Base-by-base conservation (phyloP, 805 yeast species). In the Metschnikowia arizonensis region DNA sequence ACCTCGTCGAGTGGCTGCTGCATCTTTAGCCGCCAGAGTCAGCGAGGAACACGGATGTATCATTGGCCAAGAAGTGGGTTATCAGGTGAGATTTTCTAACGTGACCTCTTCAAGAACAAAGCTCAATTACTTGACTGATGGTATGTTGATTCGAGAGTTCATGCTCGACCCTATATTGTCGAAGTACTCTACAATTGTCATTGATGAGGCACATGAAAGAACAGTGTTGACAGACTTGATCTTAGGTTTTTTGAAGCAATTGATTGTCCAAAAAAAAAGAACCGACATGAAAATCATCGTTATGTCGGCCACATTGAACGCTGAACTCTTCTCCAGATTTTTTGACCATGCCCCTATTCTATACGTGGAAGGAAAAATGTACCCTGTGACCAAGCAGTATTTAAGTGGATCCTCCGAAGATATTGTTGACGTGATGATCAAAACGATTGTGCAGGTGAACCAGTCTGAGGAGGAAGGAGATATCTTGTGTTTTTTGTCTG, bases 151-250 rank as follows among this genome's bases (percentile, higher is more conserved):
- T 45, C 78, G 99, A 61, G 98, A 93, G 62, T 65, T 90, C 51
- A 85, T 91, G 93, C 65, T 86, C 49, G 88, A 87, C 57, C 77
- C 78, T 1, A 59, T 65, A 9, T 66, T 93, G 30, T 64, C 74
- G 2, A 78, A 78, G 49, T 93, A 91, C 64, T 72, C 84, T 23
- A 83, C 89, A 0, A 76, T 93, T 8, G 73, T 93, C 36, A 82
- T 93, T 40, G 99, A 93, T 72, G 99, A 93, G 69, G 99, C 98
- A 2, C 99, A 93, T 69, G 99, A 93, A 69, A 78, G 99, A 61
- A 91, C 98, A 0, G 85, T 93, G 1, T 67, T 90, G 40, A 89
- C 98, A 0, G 99, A 93, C 68, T 68, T 93, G 54, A 72, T 93
- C 15, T 73, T 93, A 70, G 99, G 98, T 2, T 86, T 93, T 57